A percentile compares a stretch with the other conserved stretches of the same genome.
These are phyloP conservation scores for Echinosophora koreensis DNA, from an alignment of 306 rosid species.

Conservation along the genomic window DNA sequence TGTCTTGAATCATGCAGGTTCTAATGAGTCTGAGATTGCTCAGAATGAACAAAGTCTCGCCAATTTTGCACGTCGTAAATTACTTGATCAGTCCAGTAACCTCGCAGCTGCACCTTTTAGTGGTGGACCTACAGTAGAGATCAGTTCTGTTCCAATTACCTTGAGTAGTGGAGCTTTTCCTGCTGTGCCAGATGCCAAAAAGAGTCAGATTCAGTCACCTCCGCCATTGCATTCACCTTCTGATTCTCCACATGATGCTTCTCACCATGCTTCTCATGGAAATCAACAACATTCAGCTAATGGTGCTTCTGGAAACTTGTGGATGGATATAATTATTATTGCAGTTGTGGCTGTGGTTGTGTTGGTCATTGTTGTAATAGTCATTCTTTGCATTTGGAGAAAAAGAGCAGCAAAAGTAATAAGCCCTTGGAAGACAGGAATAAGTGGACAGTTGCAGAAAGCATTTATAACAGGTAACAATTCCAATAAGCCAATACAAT, in stretches of 20 bases:
- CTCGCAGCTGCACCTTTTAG: constrained; percentile 70
- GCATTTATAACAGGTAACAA: constrained; percentile 89
- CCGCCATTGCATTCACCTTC: constrained; percentile 43
- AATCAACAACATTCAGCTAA: constrained; percentile 31
- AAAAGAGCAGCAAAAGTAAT: constrained; percentile 73
- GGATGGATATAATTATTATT: constrained; percentile 61
- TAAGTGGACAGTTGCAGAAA: constrained; percentile 94
- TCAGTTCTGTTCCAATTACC: constrained; percentile 58
- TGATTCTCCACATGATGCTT: constrained; percentile 38
- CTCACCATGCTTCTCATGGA: constrained; percentile 25
- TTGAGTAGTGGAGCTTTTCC: constrained; percentile 82
- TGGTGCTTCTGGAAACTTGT: constrained; percentile 46
- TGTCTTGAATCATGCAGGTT: constrained; percentile 54
- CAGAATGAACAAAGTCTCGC: constrained; percentile 40
- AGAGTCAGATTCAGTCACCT: constrained; percentile 49
- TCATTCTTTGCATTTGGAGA: constrained; percentile 65
- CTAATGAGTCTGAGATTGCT: constrained; percentile 43
- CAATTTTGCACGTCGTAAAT: constrained; percentile 63
- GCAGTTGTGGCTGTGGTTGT: constrained; percentile 49
- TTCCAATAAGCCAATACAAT: constrained; percentile 2
- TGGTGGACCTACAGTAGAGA: constrained; percentile 47
- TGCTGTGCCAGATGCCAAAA: constrained; percentile 60
- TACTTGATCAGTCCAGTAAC: constrained; percentile 75
- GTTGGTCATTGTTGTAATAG: constrained; percentile 54
- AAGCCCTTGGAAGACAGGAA: constrained; percentile 91